Evolutionary conservation across 768 basidiomycete species (phyloP), one percentile per base, ranked within the genome.

Genomic region (Calocera viscosa): DNA sequence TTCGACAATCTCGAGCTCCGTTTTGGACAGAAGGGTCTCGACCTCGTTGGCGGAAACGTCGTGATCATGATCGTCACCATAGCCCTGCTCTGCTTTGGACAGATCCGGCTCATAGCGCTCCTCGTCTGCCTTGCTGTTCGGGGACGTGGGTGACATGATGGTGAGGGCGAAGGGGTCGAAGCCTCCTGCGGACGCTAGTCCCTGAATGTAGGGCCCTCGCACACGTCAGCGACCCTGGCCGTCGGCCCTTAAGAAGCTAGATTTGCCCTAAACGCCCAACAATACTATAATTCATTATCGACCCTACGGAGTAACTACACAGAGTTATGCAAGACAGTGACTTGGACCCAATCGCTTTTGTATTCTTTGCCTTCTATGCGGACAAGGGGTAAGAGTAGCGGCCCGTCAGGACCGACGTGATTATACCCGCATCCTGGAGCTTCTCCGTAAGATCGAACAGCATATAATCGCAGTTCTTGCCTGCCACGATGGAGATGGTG

Each of bases 381-480:
- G 43, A 47, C 43, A 47, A 19, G 43, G 43, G 43, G 24, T 47
- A 47, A 47, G 43, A 47, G 43, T 47, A 47, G 24, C 43, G 43
- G 19, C 43, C 43, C 7, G 43, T 47, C 43, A 47, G 7, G 19
- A 47, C 43, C 43, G 43, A 47, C 43, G 43, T 19, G 43, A 47
- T 17, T 8, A 47, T 47, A 17, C 68, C 68, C 14, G 63, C 66
- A 28, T 66, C 72, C 69, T 71, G 71, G 2, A 75, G 66, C 11
- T 68, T 70, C 24, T 69, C 70, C 19, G 70, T 71, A 14, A 75
- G 68, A 63, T 74, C 73, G 65, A 71, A 69, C 11, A 75, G 65
- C 17, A 74, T 40, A 43, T 72, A 73, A 41, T 75, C 74, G 68
- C 74, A 75, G 17, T 71, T 72, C 14, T 40, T 63, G 16, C 68